Evolutionary conservation across 805 yeast genomes (phyloP).

Genomic region (Saturnispora dispora): DNA sequence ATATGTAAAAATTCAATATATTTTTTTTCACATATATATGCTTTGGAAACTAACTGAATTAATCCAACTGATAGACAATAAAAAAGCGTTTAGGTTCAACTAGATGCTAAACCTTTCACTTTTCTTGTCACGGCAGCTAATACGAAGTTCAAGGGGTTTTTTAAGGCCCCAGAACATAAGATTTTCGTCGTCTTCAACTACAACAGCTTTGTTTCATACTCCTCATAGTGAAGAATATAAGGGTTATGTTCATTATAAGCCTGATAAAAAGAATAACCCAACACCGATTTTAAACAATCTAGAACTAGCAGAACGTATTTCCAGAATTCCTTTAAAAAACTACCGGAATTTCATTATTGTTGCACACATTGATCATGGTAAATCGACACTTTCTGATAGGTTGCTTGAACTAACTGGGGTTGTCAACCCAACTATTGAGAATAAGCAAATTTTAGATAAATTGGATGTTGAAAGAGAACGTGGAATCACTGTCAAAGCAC

Average conservation of each 20-base stretch:
- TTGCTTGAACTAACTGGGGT: slow-evolving; percentile 84
- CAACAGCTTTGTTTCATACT: background rate
- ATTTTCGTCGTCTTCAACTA: background rate
- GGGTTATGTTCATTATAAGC: slow-evolving; percentile 21
- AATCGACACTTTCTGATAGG: slow-evolving; percentile 84
- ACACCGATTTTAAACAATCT: slow-evolving; percentile 14
- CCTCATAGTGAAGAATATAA: slow-evolving; percentile 17
- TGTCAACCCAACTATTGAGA: slow-evolving; percentile 56
- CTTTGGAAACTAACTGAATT: background rate
- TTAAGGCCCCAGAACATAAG: background rate
- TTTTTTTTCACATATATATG: background rate
- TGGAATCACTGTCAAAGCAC: slow-evolving; percentile 96
- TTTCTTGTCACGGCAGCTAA: background rate
- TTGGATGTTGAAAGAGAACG: slow-evolving; percentile 92
- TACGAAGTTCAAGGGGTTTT: background rate
- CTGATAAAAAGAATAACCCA: slow-evolving; percentile 25
- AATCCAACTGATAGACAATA: background rate
- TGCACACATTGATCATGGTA: slow-evolving; percentile 86
- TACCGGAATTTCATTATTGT: slow-evolving; percentile 90
- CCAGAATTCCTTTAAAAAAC: slow-evolving; percentile 71
- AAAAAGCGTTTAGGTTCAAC: background rate
- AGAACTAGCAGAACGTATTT: slow-evolving; percentile 39
- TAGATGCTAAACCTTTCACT: background rate
- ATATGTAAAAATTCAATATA: background rate
- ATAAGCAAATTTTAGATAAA: slow-evolving; percentile 81